phyloP scores from a whole-genome alignment of 225 moss, liverwort and hornwort species.

The Sphagnum tenellum region DNA sequence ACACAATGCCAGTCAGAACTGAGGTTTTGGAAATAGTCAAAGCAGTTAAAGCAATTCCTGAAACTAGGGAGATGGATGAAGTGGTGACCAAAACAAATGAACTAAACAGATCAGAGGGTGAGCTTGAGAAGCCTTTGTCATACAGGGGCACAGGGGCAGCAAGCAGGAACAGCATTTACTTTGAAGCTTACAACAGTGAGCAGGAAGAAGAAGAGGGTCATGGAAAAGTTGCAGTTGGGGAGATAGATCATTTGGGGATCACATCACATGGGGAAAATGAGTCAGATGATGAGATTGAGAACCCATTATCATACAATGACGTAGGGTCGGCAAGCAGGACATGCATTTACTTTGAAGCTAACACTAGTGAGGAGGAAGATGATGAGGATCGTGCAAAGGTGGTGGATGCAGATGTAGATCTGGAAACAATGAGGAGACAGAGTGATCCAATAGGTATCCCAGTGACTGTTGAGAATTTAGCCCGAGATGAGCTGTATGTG shows the following conservation, averaged over 20 bases:
- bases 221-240: slow-evolving; percentile 1
- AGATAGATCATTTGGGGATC: neutral
- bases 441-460: slow-evolving; percentile 10
- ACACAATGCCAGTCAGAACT: neutral
- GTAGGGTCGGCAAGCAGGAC: slow-evolving; percentile 1
- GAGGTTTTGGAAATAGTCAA: neutral
- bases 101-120: neutral
- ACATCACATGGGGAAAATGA: neutral
- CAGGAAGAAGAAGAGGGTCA: slow-evolving; percentile 5
- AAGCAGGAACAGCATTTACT: slow-evolving; percentile 9
- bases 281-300: neutral
- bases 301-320: neutral
- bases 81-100: neutral
- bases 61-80: neutral
- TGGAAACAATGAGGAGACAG: slow-evolving; percentile 3
- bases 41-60: neutral
- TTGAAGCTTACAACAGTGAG: slow-evolving; percentile 10
- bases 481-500: neutral
- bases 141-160: slow-evolving; percentile 1
- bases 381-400: neutral
- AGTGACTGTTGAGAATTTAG: slow-evolving; percentile 3
- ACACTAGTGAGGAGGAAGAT: slow-evolving; percentile 6
- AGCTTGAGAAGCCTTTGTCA: neutral
- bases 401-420: slow-evolving; percentile 2
- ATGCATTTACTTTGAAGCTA: slow-evolving; percentile 9